These are phyloP conservation scores for Talaromyces piceae DNA, from an alignment of 2,329 filamentous ascomycete genomes.

Conservation along the genomic window DNA sequence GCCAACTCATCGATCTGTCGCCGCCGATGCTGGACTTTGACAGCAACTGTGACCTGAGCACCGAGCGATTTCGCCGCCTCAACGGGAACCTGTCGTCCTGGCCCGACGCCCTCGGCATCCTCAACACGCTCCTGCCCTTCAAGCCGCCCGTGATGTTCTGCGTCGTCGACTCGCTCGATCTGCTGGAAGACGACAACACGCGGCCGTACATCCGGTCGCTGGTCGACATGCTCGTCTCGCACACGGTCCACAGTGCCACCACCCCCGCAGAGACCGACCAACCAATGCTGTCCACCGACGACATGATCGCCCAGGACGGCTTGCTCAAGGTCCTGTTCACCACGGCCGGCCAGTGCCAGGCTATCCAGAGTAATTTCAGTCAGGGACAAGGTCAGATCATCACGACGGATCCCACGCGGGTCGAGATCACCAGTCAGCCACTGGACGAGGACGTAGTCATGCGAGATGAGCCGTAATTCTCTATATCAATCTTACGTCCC, in stretches of 20 bases:
- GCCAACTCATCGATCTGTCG: slow-evolving; percentile 29
- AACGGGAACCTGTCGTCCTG: slow-evolving; percentile 28
- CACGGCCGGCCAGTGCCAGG: slow-evolving; percentile 17
- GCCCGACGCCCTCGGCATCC: slow-evolving; percentile 29
- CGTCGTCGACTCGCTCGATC: slow-evolving; percentile 30
- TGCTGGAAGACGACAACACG: slow-evolving; percentile 22
- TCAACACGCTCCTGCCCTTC: slow-evolving; percentile 29
- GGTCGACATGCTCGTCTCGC: slow-evolving; percentile 25
- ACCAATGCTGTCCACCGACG: slow-evolving; percentile 9
- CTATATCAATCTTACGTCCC: not conserved
- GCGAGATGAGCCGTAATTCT: no score
- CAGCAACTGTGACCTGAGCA: slow-evolving; percentile 25
- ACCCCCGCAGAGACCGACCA: not conserved
- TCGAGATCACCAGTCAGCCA: not conserved
- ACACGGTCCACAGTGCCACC: slow-evolving; percentile 13
- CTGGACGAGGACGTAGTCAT: not conserved
- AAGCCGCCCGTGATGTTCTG: slow-evolving; percentile 30
- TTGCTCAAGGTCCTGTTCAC: slow-evolving; percentile 32
- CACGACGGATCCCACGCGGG: slow-evolving; percentile 2
- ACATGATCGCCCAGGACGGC: slow-evolving; percentile 14
- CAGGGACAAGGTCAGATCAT: slow-evolving; percentile 5
- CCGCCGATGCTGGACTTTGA: slow-evolving; percentile 31
- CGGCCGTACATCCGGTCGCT: slow-evolving; percentile 27
- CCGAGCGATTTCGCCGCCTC: slow-evolving; percentile 27
- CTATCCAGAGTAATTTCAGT: slow-evolving; percentile 4